Evolutionary conservation across 176 grass and related monocot species (phyloP), one percentile per base, ranked within the genome.

Genomic region (Juncus effusus): DNA sequence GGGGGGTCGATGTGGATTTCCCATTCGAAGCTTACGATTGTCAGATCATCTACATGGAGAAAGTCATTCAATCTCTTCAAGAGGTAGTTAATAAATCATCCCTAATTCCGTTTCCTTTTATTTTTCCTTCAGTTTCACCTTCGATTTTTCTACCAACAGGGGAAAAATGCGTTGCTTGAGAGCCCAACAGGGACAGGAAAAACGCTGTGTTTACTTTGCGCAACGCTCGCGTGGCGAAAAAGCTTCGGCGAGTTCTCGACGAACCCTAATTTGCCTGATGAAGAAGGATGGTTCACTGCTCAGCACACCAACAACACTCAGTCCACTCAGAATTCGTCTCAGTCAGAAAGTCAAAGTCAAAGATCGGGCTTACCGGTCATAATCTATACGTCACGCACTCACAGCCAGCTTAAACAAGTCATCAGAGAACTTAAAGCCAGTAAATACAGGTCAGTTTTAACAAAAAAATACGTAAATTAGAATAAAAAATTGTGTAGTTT

Each of bases 121-220:
- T 12, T 60, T 39, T 38, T 74, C 45, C 5, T 61, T 13, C 38
- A 74, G 3, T 28, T 51, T 66, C 12, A 52, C 13, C 67, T 71
- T 51, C 36, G n/a, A 28, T 79, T 54, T 61, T 52, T 73, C 14
- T 51, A 13, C 73, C 67, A 38, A 0, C 59, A 96, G 84, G 81
- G 87, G 36, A 85, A 82, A 47, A 97, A 97, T 78, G 93, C 93
- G 63, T 80, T 92, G 54, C 72, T 97, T 38, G 93, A 97, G 78
- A 97, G 93, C 40, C 93, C 93, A 8, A 97, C 85, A 2, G 93
- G 88, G 67, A 97, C 93, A 66, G 88, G 93, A 62, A 97, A 97
- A 77, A 97, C 88, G 16, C 83, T 97, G 35, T 86, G 88, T 77
- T 82, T 97, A 40, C 77, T 97, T 39, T 97, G 88, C 65, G 86